Conservation (phyloP, 2,329 filamentous ascomycete species). For the Bipolaris cookei region DNA sequence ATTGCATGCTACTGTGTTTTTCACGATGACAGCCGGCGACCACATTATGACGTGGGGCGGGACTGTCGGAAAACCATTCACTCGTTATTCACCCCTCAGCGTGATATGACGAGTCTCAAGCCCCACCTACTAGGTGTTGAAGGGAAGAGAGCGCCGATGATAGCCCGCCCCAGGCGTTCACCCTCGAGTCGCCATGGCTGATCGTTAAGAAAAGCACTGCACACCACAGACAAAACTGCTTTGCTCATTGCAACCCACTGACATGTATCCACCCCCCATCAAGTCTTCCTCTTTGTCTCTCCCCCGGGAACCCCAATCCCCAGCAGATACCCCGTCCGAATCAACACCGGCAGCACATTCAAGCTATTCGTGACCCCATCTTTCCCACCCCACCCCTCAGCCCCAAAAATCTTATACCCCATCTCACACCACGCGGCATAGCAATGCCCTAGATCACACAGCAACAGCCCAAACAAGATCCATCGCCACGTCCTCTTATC, state of each 20-base stretch:
- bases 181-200: not conserved
- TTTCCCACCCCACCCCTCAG: slow-evolving; percentile 42
- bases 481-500: slow-evolving; percentile 73
- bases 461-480: slow-evolving; percentile 68
- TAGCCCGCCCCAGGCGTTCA: slow-evolving; percentile 3
- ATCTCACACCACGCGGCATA: slow-evolving; percentile 51
- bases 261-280: not conserved
- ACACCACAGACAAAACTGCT: not conserved
- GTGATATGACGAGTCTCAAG: not conserved
- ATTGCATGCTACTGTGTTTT: not conserved
- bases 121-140: not conserved
- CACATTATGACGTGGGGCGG: not conserved
- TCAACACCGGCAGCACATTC: slow-evolving; percentile 38
- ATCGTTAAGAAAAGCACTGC: not conserved
- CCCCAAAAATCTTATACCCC: slow-evolving; percentile 34
- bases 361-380: slow-evolving; percentile 50
- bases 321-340: slow-evolving; percentile 48
- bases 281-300: not conserved
- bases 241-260: not conserved
- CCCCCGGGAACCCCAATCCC: slow-evolving; percentile 37
- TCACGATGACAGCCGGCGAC: not conserved
- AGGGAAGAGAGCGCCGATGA: not conserved
- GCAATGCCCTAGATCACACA: slow-evolving; percentile 78
- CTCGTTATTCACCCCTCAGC: not conserved
- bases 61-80: not conserved